Base-by-base conservation (phyloP, 805 yeast genomes). In the Metschnikowia gruessii region DNA sequence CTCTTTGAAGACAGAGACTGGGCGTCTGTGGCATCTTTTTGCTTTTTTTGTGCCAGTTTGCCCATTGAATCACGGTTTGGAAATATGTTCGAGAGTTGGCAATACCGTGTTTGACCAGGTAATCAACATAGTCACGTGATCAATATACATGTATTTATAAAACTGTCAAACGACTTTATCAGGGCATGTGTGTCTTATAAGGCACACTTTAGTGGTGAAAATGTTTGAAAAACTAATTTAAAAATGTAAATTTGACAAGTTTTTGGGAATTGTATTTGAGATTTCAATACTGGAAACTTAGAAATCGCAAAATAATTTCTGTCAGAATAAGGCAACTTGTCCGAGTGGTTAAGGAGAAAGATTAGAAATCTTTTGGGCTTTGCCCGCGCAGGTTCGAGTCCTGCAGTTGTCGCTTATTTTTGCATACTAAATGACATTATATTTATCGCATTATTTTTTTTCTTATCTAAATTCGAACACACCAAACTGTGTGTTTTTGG, bases 351-450 rank as follows among this genome's bases (percentile, higher is more conserved):
- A 80, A 80, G 83, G 84, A 82, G 85, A 74, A 70, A 79, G 84
- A 77, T 82, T 81, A 83, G 82, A 81, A 81, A 74, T 74, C 83
- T 79, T 71, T 76, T 80, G 84, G 83, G 84, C 77, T 79, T 72
- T 75, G 80, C 84, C 83, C 84, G 83, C 85, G 83, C 83, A 76
- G 84, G 85, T 79, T 80, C 85, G 82, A 80, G 65, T 79, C 85
- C 84, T 80, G 85, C 82, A 76, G 83, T 75, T 79, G 83, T 79
- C 83, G 83, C n/a, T n/a, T n/a, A n/a, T n/a, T n/a, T n/a, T n/a
- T n/a, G n/a, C n/a, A n/a, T n/a, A n/a, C n/a, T n/a, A n/a, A n/a
- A n/a, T n/a, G n/a, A n/a, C n/a, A n/a, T n/a, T n/a, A n/a, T n/a
- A n/a, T n/a, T n/a, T n/a, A n/a, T n/a, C n/a, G n/a, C n/a, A n/a